These are phyloP conservation scores for Phytophthora kernoviae DNA, from an alignment of 352 stramenopile genomes.

Conservation along the genomic window DNA sequence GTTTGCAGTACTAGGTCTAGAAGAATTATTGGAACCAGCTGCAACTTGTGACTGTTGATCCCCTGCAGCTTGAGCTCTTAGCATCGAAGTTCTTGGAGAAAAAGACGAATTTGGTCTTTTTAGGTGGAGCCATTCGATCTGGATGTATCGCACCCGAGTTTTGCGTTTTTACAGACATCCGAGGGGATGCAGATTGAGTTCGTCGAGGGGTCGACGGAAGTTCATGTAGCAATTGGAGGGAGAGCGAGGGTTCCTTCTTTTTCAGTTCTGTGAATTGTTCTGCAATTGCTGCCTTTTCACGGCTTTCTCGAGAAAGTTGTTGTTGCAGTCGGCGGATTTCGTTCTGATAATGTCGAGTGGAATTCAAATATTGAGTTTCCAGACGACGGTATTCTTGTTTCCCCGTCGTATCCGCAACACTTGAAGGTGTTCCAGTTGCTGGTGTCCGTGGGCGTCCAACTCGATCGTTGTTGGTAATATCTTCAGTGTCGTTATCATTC, in stretches of 20 bases:
- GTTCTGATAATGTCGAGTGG: conserved; percentile 62
- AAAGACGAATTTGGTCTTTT: conserved; percentile 53
- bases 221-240: conserved; percentile 10
- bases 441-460: conserved; percentile 27
- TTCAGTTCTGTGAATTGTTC: conserved; percentile 49
- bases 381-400: conserved; percentile 13
- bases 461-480: conserved; percentile 25
- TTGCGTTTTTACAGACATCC: conserved; percentile 2
- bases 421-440: neutral
- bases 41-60: conserved; percentile 1
- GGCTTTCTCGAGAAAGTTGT: conserved; percentile 59
- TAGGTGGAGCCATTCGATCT: conserved; percentile 16
- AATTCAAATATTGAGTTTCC: conserved; percentile 39
- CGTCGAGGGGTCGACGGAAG: conserved; percentile 8
- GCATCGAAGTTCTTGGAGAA: conserved; percentile 35
- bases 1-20: conserved; percentile 22
- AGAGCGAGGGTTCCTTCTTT: conserved; percentile 7
- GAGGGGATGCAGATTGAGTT: conserved; percentile 26
- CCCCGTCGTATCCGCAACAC: neutral
- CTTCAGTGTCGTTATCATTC: conserved; percentile 37
- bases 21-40: conserved; percentile 5
- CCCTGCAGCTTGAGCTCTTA: conserved; percentile 13
- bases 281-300: conserved; percentile 48
- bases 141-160: conserved; percentile 11
- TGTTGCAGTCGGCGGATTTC: conserved; percentile 71